Percentiles rank a stretch among this genome's conserved stretches.
Conservation (phyloP, 345 rosid genomes). For the Heritiera fomes region DNA sequence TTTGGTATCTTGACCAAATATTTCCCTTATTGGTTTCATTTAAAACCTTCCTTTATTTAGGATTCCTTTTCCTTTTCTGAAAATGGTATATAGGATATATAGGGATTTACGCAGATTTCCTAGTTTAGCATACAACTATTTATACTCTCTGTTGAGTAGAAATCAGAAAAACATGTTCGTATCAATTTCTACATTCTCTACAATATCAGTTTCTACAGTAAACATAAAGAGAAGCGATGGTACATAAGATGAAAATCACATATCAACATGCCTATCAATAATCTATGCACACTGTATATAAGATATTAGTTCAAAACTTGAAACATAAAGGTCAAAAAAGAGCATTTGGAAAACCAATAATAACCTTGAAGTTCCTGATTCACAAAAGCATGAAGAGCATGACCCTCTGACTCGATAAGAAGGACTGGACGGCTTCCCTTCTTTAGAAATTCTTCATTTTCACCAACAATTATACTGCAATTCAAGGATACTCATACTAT, state of each 20-base stretch:
- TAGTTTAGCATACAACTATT: too few species aligned
- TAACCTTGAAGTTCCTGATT: conserved; percentile 72
- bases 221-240: neutral
- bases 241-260: neutral
- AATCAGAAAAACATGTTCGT: too few species aligned
- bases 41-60: too few species aligned
- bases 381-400: conserved; percentile 82
- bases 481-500: conserved; percentile 10
- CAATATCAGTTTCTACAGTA: too few species aligned
- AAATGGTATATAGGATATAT: too few species aligned
- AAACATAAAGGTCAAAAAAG: neutral
- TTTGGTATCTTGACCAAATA: too few species aligned
- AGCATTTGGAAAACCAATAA: conserved; percentile 15
- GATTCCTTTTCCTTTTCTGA: too few species aligned
- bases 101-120: too few species aligned
- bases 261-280: neutral
- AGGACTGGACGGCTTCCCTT: conserved; percentile 60
- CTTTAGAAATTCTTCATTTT: conserved; percentile 60
- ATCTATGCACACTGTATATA: neutral
- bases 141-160: too few species aligned
- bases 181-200: too few species aligned
- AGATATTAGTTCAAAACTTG: neutral
- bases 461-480: conserved; percentile 58
- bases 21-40: too few species aligned
- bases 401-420: conserved; percentile 86